Evolutionary conservation across 2,329 filamentous ascomycete genomes (phyloP).

Genomic region (Fusarium miscanthi): DNA sequence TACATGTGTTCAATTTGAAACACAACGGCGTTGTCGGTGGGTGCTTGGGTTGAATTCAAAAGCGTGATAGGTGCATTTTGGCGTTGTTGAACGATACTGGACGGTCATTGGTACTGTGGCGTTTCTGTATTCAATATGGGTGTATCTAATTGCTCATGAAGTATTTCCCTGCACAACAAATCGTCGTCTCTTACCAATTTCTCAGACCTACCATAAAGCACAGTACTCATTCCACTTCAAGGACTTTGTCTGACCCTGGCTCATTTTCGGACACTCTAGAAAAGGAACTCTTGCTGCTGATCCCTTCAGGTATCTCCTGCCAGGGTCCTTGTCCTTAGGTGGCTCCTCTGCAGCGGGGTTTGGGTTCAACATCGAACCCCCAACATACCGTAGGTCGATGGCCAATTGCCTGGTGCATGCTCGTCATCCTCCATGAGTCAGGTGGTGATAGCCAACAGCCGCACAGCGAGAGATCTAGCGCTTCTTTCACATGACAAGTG

Average conservation of each 20-base stretch:
- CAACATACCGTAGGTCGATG: not conserved
- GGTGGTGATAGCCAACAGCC: slow-evolving; percentile 3
- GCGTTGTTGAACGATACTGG: not conserved
- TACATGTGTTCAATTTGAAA: slow-evolving; percentile 33
- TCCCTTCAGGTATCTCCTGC: slow-evolving; percentile 25
- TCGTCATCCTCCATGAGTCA: slow-evolving; percentile 34
- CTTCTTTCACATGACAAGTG: slow-evolving; percentile 5
- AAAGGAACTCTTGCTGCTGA: slow-evolving; percentile 28
- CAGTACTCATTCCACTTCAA: not conserved
- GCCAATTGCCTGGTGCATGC: slow-evolving; percentile 27
- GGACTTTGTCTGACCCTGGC: slow-evolving; percentile 2
- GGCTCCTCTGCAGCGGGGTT: slow-evolving; percentile 15
- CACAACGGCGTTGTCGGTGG: slow-evolving; percentile 25
- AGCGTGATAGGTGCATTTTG: slow-evolving; percentile 8
- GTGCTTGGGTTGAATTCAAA: slow-evolving; percentile 21
- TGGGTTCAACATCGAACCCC: slow-evolving; percentile 8
- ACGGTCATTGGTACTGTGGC: not conserved
- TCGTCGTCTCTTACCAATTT: not conserved
- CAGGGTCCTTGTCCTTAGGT: slow-evolving; percentile 16
- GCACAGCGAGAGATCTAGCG: not conserved
- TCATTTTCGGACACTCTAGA: slow-evolving; percentile 15
- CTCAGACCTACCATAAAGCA: not conserved
- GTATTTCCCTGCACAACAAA: not conserved
- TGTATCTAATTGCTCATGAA: not conserved
- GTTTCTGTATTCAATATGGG: not conserved